Evolutionary conservation across 192 early-diverging fungal genomes (phyloP), one percentile per base, ranked within the genome.

Genomic region (Backusella luteola): DNA sequence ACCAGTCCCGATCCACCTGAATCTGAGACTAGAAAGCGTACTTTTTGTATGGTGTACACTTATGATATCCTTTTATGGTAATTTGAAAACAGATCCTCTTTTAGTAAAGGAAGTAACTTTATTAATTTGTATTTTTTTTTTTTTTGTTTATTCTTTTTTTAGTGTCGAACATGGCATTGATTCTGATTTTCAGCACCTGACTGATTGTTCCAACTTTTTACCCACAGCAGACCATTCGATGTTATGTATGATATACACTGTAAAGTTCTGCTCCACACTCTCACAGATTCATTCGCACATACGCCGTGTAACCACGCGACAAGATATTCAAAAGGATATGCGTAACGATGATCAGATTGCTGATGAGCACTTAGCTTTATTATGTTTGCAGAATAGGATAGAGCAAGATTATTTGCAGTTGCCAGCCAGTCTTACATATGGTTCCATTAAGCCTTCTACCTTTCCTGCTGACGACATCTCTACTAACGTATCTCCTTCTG

Each of bases 51-150:
- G 73, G 52, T 74, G 42, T 74, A 35, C 21, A 63, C 56, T 36
- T 74, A 74, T 41, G 42, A 74, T 39, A 56, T 38, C 73, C 52
- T 74, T 36, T 74, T 63, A 56, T 39, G 73, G 73, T 74, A 74
- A 56, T 56, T 32, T 35, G 52, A 34, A 74, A 26, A 36, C 35
- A 74, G 39, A 36, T 35, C 34, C 56, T 38, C 29, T 3, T n/a
- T 32, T 44, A 74, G 36, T 35, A 74, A 32, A 74, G 29, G 19
- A 36, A 23, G 35, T 14, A 41, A 69, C 6, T 17, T 21, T 36
- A 36, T 69, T 38, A 26, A 71, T 46, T 29, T 32, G 2, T 32
- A 15, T 71, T 46, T 8, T 46, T 39, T 46, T 8, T 46, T 39
- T 29, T 69, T 39, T 41, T 56, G 19, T 21, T 56, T 53, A 19